Conservation (phyloP, 2,329 filamentous ascomycete genomes). For the Leptographium radiaticola region DNA sequence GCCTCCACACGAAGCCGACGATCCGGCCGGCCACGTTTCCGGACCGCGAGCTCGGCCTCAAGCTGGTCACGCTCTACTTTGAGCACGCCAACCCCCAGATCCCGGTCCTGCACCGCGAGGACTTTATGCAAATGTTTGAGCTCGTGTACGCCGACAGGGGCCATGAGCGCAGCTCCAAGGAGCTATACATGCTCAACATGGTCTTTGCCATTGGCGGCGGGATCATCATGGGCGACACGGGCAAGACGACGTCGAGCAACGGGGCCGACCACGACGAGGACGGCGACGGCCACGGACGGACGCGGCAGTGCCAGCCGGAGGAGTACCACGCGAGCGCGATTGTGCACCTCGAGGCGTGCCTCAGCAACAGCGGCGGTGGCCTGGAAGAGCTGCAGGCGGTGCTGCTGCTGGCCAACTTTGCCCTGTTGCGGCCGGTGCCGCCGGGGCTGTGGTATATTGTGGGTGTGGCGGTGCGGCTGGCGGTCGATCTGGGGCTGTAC, state of each 20-base stretch:
- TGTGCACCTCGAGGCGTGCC: slow-evolving; percentile 75
- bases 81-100: slow-evolving; percentile 95
- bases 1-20: slow-evolving; percentile 79
- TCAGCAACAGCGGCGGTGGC: slow-evolving; percentile 75
- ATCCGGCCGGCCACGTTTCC: slow-evolving; percentile 81
- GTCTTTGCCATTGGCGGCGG: slow-evolving; percentile 93
- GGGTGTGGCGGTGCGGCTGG: slow-evolving; percentile 79
- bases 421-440: slow-evolving; percentile 77
- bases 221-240: slow-evolving; percentile 64
- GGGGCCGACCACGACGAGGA: neutral
- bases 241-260: slow-evolving; percentile 22
- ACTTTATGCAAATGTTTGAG: slow-evolving; percentile 84
- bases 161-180: slow-evolving; percentile 56
- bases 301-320: slow-evolving; percentile 61
- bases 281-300: slow-evolving; percentile 12
- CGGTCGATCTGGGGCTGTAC: slow-evolving; percentile 83
- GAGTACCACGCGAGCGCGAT: slow-evolving; percentile 95
- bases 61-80: slow-evolving; percentile 75
- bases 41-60: slow-evolving; percentile 56
- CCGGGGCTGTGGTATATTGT: slow-evolving; percentile 88
- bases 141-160: slow-evolving; percentile 60
- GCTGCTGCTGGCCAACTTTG: slow-evolving; percentile 78
- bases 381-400: slow-evolving; percentile 92
- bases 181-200: slow-evolving; percentile 92
- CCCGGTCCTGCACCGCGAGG: slow-evolving; percentile 74